Conservation (phyloP, 331 rosid species). For the Acacia pycnantha region DNA sequence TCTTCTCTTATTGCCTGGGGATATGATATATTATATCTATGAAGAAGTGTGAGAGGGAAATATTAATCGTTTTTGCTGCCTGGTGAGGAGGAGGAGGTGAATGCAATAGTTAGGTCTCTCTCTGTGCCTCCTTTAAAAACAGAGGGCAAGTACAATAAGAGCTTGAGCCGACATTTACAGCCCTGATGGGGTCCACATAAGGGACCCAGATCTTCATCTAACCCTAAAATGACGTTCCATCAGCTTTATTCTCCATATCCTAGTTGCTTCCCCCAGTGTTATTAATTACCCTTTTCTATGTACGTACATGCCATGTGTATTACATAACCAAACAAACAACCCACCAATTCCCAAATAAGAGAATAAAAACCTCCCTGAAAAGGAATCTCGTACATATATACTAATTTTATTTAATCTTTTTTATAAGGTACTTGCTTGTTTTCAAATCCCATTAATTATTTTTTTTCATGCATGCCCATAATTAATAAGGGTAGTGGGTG, state of each 20-base stretch:
- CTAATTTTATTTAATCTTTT: no score
- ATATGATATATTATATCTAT: not conserved
- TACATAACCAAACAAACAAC: conserved; percentile 47
- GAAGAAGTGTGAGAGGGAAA: not conserved
- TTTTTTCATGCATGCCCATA: no score
- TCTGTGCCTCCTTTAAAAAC: conserved; percentile 29
- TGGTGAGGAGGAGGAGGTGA: not conserved
- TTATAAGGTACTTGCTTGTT: no score
- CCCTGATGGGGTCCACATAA: conserved; percentile 41
- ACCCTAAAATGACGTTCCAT: conserved; percentile 74
- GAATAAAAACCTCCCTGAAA: not conserved
- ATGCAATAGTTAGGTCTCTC: conserved; percentile 34
- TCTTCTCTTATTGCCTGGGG: not conserved
- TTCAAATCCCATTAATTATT: no score
- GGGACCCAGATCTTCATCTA: conserved; percentile 73
- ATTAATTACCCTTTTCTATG: conserved; percentile 33
- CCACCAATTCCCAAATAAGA: not conserved
- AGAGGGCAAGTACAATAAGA: conserved; percentile 28
- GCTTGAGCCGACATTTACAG: conserved; percentile 59
- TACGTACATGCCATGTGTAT: conserved; percentile 78
- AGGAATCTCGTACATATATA: not conserved
- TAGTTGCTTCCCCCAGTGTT: not conserved
- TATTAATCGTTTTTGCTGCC: not conserved
- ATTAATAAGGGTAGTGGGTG: no score
- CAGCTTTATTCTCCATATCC: conserved; percentile 36